These are phyloP conservation scores for Tricholoma terreum DNA, from an alignment of 768 basidiomycete species.

Conservation along the genomic window DNA sequence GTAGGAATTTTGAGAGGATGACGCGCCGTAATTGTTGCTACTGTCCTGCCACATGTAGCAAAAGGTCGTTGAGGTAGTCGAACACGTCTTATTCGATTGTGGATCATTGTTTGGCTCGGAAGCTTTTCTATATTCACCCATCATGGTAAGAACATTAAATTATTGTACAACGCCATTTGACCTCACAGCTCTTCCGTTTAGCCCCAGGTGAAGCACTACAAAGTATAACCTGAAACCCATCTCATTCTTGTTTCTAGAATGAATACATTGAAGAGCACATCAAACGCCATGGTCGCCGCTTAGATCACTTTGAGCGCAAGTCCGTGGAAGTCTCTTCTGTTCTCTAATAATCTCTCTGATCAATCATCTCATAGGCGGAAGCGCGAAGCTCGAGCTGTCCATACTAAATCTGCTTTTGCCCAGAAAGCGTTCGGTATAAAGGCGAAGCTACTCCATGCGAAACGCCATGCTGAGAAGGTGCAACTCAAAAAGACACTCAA, in stretches of 20 bases:
- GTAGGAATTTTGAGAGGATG: conserved; percentile 60
- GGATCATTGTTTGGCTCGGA: conserved; percentile 27
- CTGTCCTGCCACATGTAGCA: conserved; percentile 74
- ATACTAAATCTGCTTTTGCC: conserved; percentile 75
- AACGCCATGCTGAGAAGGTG: conserved; percentile 95
- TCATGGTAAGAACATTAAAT: conserved; percentile 38
- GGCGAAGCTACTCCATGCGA: conserved; percentile 96
- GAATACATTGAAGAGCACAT: conserved; percentile 99
- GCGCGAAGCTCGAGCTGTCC: conserved; percentile 72
- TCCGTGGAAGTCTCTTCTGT: conserved; percentile 36
- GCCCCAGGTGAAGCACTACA: conserved; percentile 57
- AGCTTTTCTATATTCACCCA: conserved; percentile 25
- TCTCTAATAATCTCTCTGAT: conserved; percentile 4
- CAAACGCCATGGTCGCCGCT: conserved; percentile 90
- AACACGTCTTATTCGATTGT: conserved; percentile 14
- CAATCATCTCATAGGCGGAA: conserved; percentile 57
- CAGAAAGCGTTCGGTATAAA: conserved; percentile 96
- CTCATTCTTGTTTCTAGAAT: conserved; percentile 55
- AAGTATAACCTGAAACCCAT: background rate
- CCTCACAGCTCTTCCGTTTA: conserved; percentile 26
- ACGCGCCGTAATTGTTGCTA: conserved; percentile 54
- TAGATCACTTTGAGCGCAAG: conserved; percentile 97
- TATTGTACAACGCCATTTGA: conserved; percentile 1
- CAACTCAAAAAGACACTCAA: conserved; percentile 99
- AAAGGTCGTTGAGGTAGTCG: conserved; percentile 2